A percentile compares a stretch with the other conserved stretches of the same genome.
Evolutionary conservation across 345 rosid species (phyloP).

Genomic region (Pugionium cornutum): DNA sequence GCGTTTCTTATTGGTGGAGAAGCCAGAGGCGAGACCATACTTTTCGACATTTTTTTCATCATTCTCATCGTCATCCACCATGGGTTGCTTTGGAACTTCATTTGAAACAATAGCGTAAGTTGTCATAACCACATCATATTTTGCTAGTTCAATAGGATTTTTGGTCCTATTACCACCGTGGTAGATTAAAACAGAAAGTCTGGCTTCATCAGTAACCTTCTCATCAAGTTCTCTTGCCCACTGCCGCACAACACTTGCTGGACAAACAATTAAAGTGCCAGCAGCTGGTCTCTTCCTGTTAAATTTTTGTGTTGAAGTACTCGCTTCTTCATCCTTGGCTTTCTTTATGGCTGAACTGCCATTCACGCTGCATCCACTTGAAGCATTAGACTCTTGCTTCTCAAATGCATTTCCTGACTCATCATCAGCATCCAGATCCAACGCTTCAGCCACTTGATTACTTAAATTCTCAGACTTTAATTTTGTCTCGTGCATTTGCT

Average conservation of each 20-base stretch:
- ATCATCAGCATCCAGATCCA: constrained; percentile 87
- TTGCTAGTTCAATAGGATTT: constrained; percentile 81
- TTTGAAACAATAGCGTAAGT: constrained; percentile 84
- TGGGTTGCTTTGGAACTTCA: constrained; percentile 86
- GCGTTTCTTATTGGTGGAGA: constrained; percentile 59
- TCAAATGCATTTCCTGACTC: constrained; percentile 38
- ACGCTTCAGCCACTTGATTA: constrained; percentile 62
- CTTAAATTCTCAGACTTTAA: constrained; percentile 50
- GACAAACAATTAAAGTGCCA: constrained; percentile 96
- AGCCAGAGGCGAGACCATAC: constrained; percentile 58
- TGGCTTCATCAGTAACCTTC: constrained; percentile 73
- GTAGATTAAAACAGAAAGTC: constrained; percentile 70
- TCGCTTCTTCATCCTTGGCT: constrained; percentile 50
- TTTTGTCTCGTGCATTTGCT: constrained; percentile 65
- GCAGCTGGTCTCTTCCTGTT: constrained; percentile 66
- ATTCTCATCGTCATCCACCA: constrained; percentile 72
- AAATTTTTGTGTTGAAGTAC: constrained; percentile 49
- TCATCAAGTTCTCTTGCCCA: constrained; percentile 92
- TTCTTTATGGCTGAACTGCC: constrained; percentile 39
- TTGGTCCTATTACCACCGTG: constrained; percentile 85
- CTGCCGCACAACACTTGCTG: constrained; percentile 92
- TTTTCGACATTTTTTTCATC: constrained; percentile 62
- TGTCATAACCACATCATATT: constrained; percentile 86
- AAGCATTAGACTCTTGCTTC: constrained; percentile 27
- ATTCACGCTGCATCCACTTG: constrained; percentile 44